Evolutionary conservation across 2,329 filamentous ascomycete genomes (phyloP).

Genomic region (Aspergillus fijiensis): DNA sequence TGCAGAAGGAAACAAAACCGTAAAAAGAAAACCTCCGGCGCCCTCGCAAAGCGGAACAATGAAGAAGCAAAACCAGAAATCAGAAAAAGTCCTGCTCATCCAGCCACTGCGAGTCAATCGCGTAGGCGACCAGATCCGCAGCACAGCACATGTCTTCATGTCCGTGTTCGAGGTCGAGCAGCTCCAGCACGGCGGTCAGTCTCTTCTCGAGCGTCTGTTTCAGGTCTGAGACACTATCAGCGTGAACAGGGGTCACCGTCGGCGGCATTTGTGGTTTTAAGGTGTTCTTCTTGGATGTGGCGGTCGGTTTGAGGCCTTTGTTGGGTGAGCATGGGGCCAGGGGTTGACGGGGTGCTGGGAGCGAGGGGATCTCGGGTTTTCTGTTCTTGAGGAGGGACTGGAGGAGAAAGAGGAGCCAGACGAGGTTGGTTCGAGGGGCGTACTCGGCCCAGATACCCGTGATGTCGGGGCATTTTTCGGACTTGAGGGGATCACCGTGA

Average conservation of each 20-base stretch:
- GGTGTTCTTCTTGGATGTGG: slow-evolving; percentile 7
- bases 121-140: slow-evolving; percentile 45
- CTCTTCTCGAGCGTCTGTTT: slow-evolving; percentile 34
- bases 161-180: slow-evolving; percentile 40
- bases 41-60: background rate
- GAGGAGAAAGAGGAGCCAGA: slow-evolving; percentile 64
- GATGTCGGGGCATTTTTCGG: slow-evolving; percentile 34
- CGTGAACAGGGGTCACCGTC: slow-evolving; percentile 10
- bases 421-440: slow-evolving; percentile 60
- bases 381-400: slow-evolving; percentile 52
- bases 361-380: slow-evolving; percentile 20
- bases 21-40: background rate
- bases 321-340: slow-evolving; percentile 37
- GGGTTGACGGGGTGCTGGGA: slow-evolving; percentile 24
- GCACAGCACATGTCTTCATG: slow-evolving; percentile 45
- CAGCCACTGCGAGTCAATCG: slow-evolving; percentile 45
- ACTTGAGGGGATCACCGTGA: slow-evolving; percentile 44
- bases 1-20: background rate
- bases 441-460: slow-evolving; percentile 54
- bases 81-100: slow-evolving; percentile 41
- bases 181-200: slow-evolving; percentile 32
- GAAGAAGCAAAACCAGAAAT: background rate
- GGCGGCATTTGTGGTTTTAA: background rate
- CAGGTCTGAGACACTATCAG: slow-evolving; percentile 21
- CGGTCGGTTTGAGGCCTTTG: slow-evolving; percentile 18